Base-by-base conservation (phyloP, 1,139 yeast genomes). In the Sugiyamaella sp. region DNA sequence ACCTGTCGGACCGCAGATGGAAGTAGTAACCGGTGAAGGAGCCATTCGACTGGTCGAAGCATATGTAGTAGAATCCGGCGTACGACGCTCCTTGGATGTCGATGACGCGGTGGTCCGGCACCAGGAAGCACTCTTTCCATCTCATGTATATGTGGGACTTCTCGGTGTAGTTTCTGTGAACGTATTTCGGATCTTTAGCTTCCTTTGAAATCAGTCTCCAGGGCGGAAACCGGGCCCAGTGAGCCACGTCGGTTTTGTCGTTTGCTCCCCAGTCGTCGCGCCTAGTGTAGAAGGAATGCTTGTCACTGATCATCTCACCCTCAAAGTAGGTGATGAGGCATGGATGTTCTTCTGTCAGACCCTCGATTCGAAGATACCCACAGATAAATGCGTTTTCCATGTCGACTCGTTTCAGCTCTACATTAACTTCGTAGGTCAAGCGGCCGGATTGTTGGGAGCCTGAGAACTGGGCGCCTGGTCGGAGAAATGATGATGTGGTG, bases 61-160 rank as follows among this genome's bases (percentile, higher is more conserved):
- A 89, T 39, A 89, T 82, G 68, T 90, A 91, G 71, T 91, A 91
- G 67, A 89, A 90, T 0, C 98, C 98, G 47, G 90, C 97, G 68
- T 86, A 91, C 4, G 95, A 86, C 0, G 97, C 97, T 17, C 95
- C 95, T 42, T 79, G 66, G 12, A 71, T 60, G 42, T 67, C 67
- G 16, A 79, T 81, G n/a, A 85, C 74, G 51, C 81, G 72, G 19
- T 90, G 83, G 70, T 90, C 96, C 0, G 96, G 96, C 10, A 88
- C 83, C 58, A 90, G 72, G 65, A 89, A 89, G 64, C 84, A 82
- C 68, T 91, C 98, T 70, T 91, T 91, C 97, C 97, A 91, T 61
- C 97, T 78, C 97, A 91, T 91, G 68, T 84, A 91, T 4, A 91
- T 73, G 64, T 77, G 81, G 54, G 80, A 76, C 59, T 78, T 76